Evolutionary conservation across 2,329 filamentous ascomycete genomes (phyloP).

Genomic region (Fusarium veterinarium): DNA sequence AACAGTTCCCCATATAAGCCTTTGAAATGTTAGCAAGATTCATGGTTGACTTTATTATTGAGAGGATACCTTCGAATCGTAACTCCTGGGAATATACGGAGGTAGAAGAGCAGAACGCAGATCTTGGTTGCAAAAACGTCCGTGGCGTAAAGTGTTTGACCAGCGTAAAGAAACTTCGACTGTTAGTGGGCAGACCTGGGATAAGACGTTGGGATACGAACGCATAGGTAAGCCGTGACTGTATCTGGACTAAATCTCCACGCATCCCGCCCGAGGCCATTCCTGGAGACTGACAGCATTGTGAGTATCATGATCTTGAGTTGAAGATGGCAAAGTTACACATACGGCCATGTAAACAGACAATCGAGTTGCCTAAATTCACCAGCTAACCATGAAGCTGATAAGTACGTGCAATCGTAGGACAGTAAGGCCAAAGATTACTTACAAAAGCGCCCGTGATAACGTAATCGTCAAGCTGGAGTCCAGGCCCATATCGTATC

Average conservation of each 20-base stretch:
- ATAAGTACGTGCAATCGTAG: background rate
- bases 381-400: background rate
- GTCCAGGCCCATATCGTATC: background rate
- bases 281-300: background rate
- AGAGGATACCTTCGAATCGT: background rate
- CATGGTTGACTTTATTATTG: accelerated
- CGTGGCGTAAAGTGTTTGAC: constrained; percentile 13
- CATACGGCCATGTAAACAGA: constrained; percentile 7
- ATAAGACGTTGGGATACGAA: accelerated
- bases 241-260: constrained; percentile 5
- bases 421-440: accelerated
- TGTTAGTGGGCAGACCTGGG: accelerated
- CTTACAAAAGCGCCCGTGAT: background rate
- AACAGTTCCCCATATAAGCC: constrained; percentile 21
- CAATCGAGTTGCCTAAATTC: background rate
- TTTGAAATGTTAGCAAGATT: background rate
- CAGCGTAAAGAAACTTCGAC: constrained; percentile 7
- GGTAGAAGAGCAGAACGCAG: constrained; percentile 24
- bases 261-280: constrained; percentile 15
- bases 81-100: constrained; percentile 18
- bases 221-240: constrained; percentile 1
- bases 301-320: background rate
- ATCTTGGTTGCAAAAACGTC: constrained; percentile 25
- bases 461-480: background rate
- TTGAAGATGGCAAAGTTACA: accelerated